Conservation (phyloP, 768 basidiomycete genomes). For the Mycena venus region DNA sequence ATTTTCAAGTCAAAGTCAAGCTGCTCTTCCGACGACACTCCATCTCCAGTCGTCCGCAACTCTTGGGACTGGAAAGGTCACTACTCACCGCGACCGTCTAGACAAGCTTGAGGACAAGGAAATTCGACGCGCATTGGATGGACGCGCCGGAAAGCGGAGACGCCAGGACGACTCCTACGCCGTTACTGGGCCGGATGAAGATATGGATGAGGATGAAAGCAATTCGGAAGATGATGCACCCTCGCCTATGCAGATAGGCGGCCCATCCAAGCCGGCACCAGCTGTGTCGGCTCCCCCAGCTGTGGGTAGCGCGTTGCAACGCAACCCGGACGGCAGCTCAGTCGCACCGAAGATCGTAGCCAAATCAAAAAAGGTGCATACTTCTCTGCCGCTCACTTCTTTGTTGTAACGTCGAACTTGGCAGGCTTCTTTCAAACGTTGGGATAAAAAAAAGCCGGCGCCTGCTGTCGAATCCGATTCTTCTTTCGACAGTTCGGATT, state of each 20-base stretch:
- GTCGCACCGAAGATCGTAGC: constrained; percentile 63
- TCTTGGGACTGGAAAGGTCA: constrained; percentile 79
- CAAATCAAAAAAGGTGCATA: constrained; percentile 60
- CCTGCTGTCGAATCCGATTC: constrained; percentile 60
- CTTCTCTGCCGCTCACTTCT: constrained; percentile 8
- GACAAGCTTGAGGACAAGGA: constrained; percentile 73
- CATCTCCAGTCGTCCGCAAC: constrained; percentile 85
- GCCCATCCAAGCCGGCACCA: neutral
- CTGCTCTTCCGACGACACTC: constrained; percentile 68
- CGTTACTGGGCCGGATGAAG: constrained; percentile 50
- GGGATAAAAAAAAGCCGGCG: constrained; percentile 52
- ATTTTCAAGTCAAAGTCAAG: constrained; percentile 78
- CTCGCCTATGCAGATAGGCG: constrained; percentile 30
- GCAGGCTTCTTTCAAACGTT: constrained; percentile 61
- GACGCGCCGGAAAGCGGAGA: constrained; percentile 63
- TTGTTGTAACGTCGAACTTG: constrained; percentile 8
- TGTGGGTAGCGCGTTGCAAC: constrained; percentile 76
- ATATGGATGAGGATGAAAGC: constrained; percentile 34
- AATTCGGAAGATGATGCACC: constrained; percentile 16
- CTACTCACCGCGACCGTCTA: constrained; percentile 70
- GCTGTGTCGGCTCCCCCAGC: constrained; percentile 33
- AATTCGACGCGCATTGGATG: constrained; percentile 65
- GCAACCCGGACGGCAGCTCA: constrained; percentile 73
- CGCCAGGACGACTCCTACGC: constrained; percentile 55
- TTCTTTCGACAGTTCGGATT: constrained; percentile 86